A percentile compares a stretch with the other conserved stretches of the same genome.
phyloP scores from a whole-genome alignment of 805 yeast species.

The Priceomyces fermenticarens region DNA sequence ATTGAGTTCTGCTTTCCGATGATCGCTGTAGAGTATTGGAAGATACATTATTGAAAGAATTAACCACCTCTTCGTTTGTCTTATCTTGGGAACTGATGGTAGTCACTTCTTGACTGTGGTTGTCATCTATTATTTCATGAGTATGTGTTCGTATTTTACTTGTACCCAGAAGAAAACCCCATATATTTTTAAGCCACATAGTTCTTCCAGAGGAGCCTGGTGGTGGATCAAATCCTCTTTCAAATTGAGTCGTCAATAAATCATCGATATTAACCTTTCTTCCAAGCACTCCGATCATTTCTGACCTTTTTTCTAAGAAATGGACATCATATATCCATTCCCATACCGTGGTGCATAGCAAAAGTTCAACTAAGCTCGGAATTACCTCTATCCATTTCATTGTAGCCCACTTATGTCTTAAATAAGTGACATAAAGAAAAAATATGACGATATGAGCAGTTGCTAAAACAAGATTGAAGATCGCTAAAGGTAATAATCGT shows the following conservation, averaged over 20 bases:
- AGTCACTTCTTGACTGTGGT: no score
- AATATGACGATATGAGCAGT: constrained; percentile 32
- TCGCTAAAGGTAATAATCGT: constrained; percentile 47
- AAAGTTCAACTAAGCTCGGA: constrained; percentile 44
- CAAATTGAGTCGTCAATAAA: constrained; percentile 9
- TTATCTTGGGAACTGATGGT: no score
- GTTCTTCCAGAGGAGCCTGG: no score
- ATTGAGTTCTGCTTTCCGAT: background rate
- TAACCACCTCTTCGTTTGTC: background rate
- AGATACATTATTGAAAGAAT: background rate
- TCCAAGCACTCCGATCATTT: constrained; percentile 60
- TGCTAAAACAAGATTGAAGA: constrained; percentile 40
- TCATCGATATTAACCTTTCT: constrained; percentile 53
- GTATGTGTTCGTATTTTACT: no score
- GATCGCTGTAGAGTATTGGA: background rate
- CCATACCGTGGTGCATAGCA: constrained; percentile 56
- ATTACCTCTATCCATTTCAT: constrained; percentile 49
- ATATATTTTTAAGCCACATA: no score
- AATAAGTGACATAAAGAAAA: constrained; percentile 24
- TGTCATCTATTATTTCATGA: no score
- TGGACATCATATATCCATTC: constrained; percentile 63
- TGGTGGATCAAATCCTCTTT: background rate
- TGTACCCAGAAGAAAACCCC: no score
- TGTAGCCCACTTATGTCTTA: constrained; percentile 32
- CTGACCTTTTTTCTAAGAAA: constrained; percentile 46